Conservation (phyloP, 129 eudicot species). For the Deinandra increscens region DNA sequence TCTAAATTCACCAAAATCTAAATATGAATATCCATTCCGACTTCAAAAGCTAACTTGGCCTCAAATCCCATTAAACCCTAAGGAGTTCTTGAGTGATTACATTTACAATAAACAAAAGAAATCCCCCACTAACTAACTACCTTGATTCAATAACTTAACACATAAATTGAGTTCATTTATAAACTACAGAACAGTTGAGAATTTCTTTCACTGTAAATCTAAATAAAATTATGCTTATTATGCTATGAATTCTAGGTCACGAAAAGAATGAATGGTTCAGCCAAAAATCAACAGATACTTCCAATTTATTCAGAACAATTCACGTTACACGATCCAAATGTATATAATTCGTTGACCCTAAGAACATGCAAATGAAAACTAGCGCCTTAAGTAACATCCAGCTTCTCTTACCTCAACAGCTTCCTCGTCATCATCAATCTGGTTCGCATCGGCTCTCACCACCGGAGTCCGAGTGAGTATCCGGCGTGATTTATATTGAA, state of each 20-base stretch:
- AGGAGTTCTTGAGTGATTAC: neutral
- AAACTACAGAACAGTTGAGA: neutral
- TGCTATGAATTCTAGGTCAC: too few species aligned
- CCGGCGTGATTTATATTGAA: conserved; percentile 5
- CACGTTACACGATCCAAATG: too few species aligned
- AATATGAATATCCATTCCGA: too few species aligned
- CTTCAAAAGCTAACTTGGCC: neutral
- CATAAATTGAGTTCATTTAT: neutral
- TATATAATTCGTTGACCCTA: too few species aligned
- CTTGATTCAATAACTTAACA: neutral
- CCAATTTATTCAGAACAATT: too few species aligned
- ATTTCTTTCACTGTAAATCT: too few species aligned
- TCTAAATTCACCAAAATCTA: neutral
- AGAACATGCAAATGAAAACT: too few species aligned
- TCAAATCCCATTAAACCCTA: neutral
- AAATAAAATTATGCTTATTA: too few species aligned
- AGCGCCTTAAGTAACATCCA: too few species aligned
- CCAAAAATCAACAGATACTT: too few species aligned
- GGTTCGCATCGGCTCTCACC: conserved; percentile 55
- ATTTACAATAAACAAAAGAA: neutral
- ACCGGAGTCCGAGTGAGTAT: conserved; percentile 25
- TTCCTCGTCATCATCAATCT: conserved; percentile 28
- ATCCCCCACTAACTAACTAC: neutral
- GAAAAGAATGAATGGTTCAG: too few species aligned
- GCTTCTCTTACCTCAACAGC: conserved; percentile 41